Evolutionary conservation across 257 asterid genomes (phyloP).

Genomic region (Mentha longifolia): DNA sequence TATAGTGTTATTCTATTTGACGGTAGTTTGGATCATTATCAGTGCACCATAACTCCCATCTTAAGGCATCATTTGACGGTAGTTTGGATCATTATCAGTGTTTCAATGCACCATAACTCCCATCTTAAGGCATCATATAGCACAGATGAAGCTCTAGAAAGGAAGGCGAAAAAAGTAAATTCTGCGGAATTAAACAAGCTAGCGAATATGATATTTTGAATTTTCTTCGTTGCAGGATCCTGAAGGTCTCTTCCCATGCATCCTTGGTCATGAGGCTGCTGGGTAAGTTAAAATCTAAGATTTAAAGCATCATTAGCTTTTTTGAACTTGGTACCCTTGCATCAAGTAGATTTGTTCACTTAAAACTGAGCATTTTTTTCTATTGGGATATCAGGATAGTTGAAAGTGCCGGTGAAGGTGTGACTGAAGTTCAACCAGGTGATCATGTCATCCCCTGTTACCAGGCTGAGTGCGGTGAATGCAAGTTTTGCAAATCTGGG

Average conservation of each 20-base stretch:
- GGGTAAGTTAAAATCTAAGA: conserved; percentile 56
- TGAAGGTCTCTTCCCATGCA: conserved; percentile 98
- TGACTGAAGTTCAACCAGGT: conserved; percentile 85
- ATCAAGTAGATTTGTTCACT: not conserved
- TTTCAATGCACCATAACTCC: not conserved
- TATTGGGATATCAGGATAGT: conserved; percentile 56
- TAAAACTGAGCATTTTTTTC: not conserved
- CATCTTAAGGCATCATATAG: not conserved
- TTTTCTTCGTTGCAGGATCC: conserved; percentile 77
- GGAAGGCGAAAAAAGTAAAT: not conserved
- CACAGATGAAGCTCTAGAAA: not conserved
- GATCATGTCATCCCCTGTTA: conserved; percentile 99
- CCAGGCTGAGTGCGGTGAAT: conserved; percentile 97
- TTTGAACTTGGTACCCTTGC: not conserved
- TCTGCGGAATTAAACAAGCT: not conserved
- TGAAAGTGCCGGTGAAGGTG: conserved; percentile 98
- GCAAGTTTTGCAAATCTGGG: conserved; percentile 97
- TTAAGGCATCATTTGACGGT: too few relatives aligned
- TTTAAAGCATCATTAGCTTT: not conserved
- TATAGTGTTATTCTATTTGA: not conserved
- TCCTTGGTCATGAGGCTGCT: conserved; percentile 99
- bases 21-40: not conserved
- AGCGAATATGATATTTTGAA: conserved; percentile 12
- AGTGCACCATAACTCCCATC: not conserved
- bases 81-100: not conserved